Evolutionary conservation across 169 alveolate genomes (phyloP), one percentile per base, ranked within the genome.

Genomic region (Eimeria necatrix): DNA sequence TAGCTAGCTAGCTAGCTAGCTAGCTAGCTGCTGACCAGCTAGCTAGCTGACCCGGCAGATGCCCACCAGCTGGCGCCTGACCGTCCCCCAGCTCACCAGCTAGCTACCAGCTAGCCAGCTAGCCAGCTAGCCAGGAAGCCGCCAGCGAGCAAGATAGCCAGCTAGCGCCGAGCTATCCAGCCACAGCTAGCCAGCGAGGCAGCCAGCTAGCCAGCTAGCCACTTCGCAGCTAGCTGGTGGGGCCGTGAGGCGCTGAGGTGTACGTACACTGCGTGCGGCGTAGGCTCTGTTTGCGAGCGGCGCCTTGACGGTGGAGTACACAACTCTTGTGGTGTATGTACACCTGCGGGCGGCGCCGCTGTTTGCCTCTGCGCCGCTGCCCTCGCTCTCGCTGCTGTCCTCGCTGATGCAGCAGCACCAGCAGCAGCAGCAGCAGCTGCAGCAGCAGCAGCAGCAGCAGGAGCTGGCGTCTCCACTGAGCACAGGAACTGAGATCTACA

Each of bases 381-480:
- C 87, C 61, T 76, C 87, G 5, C 53, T 76, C n/a, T 32, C 87
- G 8, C 61, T 32, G 9, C 61, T 76, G 59, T 76, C 87, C 32
- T 46, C 64, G 6, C 56, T 76, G 9, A 46, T 76, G 87, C 87
- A 76, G 61, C 87, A 76, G 87, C 87, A 76, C 87, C 41, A 32
- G 87, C 41, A 49, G 64, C 56, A 48, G 12, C 81, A 71, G 51
- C 83, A 71, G 53, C 83, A n/a, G 83, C 83, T 22, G 12, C 83
- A 26, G 83, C 83, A 7, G 83, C 83, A 32, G 83, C 83, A 71
- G 83, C 83, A 71, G 52, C 83, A 32, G 83, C 83, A 71, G 83
- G 51, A 71, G 52, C 64, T 4, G 61, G 9, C 10, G 0, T 16
- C 64, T 9, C 61, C 56, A 4, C 53, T 14, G 4, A n/a, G 32